Evolutionary conservation across 2,329 filamentous ascomycete species (phyloP), one percentile per base, ranked within the genome.

Genomic region (Ceratocystis harringtonii): DNA sequence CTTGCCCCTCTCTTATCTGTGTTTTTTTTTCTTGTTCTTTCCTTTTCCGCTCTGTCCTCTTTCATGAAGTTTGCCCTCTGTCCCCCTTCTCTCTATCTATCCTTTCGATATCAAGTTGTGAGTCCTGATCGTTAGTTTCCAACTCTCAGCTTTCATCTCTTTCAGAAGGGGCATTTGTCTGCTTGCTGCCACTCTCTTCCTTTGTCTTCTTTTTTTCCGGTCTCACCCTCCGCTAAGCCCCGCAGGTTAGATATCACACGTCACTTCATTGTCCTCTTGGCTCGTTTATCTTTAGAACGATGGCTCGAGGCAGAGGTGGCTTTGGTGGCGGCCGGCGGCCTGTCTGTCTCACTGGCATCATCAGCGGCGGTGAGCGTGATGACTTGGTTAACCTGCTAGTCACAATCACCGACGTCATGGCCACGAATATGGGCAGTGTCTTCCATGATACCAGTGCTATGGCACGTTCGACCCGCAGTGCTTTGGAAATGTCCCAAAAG

Each of bases 351-450:
- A 82, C 78, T 63, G 75, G 76, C 30, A 71, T 81, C 63, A 72
- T 84, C 45, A 79, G 73, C 22, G 58, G 72, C 3, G 74, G 76
- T 1, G 81, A 85, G 70, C 79, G 77, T 69, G 75, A 75, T 41
- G 81, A 85, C 66, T 72, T 86, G 50, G 73, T 76, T n/a, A 74
- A 76, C 2, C 76, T 86, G 12, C 73, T 83, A 66, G 75, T 72
- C 30, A 76, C 77, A 58, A 80, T 84, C 68, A 80, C 79, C 44
- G 82, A 84, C 61, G 76, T 76, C 45, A 82, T 86, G 76, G 77
- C 80, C 65, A 77, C 76, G 63, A 77, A 82, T 50, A 75, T 85
- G 66, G 75, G 72, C 68, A 76, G 77, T 63, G 76, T 78, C 66
- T 85, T 85, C 68, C 80, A 48, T 5, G 63, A 50, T 36, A n/a